Base-by-base conservation (phyloP, 495 filamentous ascomycete genomes). In the Penicillium cinerascens region DNA sequence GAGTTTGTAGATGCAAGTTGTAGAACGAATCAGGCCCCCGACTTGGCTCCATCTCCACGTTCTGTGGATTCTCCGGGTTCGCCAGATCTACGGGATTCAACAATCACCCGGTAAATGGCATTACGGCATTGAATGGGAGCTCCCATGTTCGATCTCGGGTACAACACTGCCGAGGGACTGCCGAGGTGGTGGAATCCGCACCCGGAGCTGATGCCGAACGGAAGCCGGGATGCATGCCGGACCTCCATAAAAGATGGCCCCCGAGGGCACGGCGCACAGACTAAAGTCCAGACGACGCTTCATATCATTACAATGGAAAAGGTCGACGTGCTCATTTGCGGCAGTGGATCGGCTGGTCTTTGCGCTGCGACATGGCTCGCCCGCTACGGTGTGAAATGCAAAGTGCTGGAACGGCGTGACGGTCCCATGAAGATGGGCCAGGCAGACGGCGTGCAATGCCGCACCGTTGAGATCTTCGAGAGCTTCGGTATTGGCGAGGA, bases 401-500 rank as follows among this genome's bases (percentile, higher is more conserved):
- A 75, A 54, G 78, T 91, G 50, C 66, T 89, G 9, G 87, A 91
- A 55, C 73, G 76, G 0, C 79, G 83, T 4, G 56, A 65, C 7
- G 85, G 83, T 0, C 83, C 82, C 1, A 75, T 91, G 50, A 56
- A 74, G 44, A 75, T 79, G 33, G 89, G 89, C n/a, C 87, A 92
- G 61, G 89, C 89, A 1, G 89, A 92, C 46, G 89, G 89, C 0
- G 78, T 91, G 10, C 89, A 93, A 67, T 85, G 83, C 51, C 86
- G 89, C 1, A 89, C 88, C 1, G 81, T 91, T 9, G 89, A 93
- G 62, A 84, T 95, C 39, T 86, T 91, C 45, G 87, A 93, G 55
- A 85, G 81, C 27, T 90, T 92, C 41, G 87, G 87, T 0, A 68
- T 92, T 11, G 76, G 79, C 0, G 87, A 91, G 47, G 78, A 84